phyloP scores from a whole-genome alignment of 331 rosid species.

The Arachis monticola region DNA sequence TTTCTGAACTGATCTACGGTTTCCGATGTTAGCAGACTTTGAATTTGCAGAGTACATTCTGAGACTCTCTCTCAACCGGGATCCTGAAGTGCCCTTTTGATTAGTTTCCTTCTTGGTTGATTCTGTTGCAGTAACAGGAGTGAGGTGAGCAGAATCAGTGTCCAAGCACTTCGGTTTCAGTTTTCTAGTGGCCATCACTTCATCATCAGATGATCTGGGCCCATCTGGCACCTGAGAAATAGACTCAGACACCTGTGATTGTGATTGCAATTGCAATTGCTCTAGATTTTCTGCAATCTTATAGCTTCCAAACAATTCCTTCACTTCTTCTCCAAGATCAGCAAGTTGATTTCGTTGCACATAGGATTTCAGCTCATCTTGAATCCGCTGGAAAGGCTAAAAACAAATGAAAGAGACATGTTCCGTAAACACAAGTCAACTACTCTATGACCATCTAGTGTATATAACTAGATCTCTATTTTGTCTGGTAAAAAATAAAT shows the following conservation, averaged over 20 bases:
- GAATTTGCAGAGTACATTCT: conserved; percentile 51
- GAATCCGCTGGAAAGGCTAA: conserved; percentile 67
- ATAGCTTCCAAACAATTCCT: conserved; percentile 62
- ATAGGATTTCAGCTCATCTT: conserved; percentile 70
- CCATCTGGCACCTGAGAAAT: conserved; percentile 65
- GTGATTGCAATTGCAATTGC: conserved; percentile 52
- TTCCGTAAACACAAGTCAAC: background rate
- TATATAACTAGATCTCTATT: background rate
- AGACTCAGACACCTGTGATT: conserved; percentile 55
- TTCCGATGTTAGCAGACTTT: conserved; percentile 49
- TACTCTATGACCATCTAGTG: background rate
- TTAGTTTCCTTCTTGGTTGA: conserved; percentile 49
- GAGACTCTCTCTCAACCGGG: conserved; percentile 49
- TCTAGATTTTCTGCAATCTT: conserved; percentile 45
- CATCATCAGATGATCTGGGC: conserved; percentile 70
- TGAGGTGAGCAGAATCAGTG: conserved; percentile 47
- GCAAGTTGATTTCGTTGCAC: conserved; percentile 52
- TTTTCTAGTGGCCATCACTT: conserved; percentile 51
- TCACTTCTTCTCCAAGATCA: conserved; percentile 58
- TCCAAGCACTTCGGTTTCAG: conserved; percentile 58
- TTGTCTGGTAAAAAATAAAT: background rate
- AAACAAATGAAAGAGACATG: background rate
- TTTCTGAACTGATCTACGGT: conserved; percentile 48
- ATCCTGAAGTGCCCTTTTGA: conserved; percentile 43
- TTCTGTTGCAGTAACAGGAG: conserved; percentile 42